Evolutionary conservation across 2,329 filamentous ascomycete species (phyloP).

Genomic region (Rasamsonia emersonii): DNA sequence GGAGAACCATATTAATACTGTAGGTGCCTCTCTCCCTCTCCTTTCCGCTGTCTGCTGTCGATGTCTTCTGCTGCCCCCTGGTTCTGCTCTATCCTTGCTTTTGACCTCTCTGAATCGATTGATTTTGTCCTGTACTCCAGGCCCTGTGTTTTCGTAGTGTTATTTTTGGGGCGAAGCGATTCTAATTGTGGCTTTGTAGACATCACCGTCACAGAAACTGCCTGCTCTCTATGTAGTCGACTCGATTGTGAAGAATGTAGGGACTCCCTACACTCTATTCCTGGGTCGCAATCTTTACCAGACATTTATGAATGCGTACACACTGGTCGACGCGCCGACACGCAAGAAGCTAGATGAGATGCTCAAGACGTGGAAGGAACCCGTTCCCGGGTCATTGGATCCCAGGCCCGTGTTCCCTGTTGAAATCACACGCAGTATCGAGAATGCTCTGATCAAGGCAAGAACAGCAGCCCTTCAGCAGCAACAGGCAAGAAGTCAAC

Average conservation of each 20-base stretch:
- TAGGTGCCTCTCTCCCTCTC: slow-evolving; percentile 46
- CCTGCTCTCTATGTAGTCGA: slow-evolving; percentile 96
- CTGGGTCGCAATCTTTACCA: slow-evolving; percentile 84
- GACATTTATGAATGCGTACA: slow-evolving; percentile 96
- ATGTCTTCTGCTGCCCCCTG: slow-evolving; percentile 8
- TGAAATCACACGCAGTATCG: slow-evolving; percentile 82
- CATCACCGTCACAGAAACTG: slow-evolving; percentile 77
- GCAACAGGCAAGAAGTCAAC: slow-evolving; percentile 43
- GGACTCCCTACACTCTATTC: slow-evolving; percentile 93
- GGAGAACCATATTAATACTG: slow-evolving; percentile 88
- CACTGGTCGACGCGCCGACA: slow-evolving; percentile 71
- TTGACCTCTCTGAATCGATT: too few species aligned
- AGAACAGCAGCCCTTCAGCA: slow-evolving; percentile 47
- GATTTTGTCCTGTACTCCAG: slow-evolving; percentile 6
- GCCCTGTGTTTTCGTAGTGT: slow-evolving; percentile 15
- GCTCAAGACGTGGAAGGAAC: slow-evolving; percentile 96
- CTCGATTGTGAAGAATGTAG: slow-evolving; percentile 97
- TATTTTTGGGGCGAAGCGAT: slow-evolving; percentile 15
- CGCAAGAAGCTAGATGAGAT: slow-evolving; percentile 93
- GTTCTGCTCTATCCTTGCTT: slow-evolving; percentile 27
- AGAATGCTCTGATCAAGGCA: slow-evolving; percentile 86
- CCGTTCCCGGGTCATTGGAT: slow-evolving; percentile 87
- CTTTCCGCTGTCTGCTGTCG: slow-evolving; percentile 10
- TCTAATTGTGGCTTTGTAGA: slow-evolving; percentile 49
- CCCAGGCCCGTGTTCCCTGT: slow-evolving; percentile 83